phyloP scores from a whole-genome alignment of 176 grass and related monocot species.

The Musa schizocarpa region DNA sequence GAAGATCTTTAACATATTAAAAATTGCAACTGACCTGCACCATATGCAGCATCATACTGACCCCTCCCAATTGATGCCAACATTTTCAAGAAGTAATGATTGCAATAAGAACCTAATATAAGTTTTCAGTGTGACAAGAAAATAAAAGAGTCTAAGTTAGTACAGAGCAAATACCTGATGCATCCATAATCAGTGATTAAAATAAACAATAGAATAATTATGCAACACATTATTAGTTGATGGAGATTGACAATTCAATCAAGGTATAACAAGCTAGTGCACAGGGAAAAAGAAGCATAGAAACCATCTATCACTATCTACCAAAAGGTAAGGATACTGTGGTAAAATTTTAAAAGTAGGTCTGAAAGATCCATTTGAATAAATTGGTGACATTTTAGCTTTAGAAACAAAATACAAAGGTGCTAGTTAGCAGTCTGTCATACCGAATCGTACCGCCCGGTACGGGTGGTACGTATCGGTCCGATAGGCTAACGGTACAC shows the following conservation, averaged over 20 bases:
- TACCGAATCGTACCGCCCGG: no score
- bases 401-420: not conserved
- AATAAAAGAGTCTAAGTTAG: conserved; percentile 21
- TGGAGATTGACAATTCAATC: no score
- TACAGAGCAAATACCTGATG: not conserved
- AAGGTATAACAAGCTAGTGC: not conserved
- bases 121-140: conserved; percentile 23
- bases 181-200: not conserved
- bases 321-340: not conserved
- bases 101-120: conserved; percentile 70
- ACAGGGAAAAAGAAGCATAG: not conserved
- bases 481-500: no score
- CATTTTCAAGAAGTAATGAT: conserved; percentile 90
- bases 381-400: no score
- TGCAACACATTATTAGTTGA: no score
- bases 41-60: conserved; percentile 68
- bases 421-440: not conserved
- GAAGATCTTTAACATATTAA: conserved; percentile 11
- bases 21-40: conserved; percentile 36
- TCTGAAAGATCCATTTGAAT: no score
- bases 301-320: not conserved
- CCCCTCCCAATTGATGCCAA: conserved; percentile 84
- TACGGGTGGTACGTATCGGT: no score
- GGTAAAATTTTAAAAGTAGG: no score
- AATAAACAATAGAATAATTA: not conserved